Conservation (phyloP, 2,329 filamentous ascomycete species). For the Alternaria brassicicola region DNA sequence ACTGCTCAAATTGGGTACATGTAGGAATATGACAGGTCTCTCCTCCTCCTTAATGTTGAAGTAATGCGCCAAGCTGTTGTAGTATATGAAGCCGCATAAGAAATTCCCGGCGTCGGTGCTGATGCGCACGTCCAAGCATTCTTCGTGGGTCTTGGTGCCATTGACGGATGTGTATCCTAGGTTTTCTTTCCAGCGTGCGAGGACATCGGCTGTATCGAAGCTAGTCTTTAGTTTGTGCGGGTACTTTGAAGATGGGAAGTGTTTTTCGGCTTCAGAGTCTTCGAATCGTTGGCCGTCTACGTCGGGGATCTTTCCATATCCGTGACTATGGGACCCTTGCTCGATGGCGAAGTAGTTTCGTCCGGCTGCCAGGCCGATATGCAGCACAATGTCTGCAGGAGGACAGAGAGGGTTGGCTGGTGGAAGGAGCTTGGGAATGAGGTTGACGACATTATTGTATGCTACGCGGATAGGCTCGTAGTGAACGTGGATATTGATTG, state of each 20-base stretch:
- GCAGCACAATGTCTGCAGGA: constrained; percentile 42
- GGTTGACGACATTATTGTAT: constrained; percentile 36
- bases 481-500: constrained; percentile 46
- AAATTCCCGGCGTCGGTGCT: constrained; percentile 46
- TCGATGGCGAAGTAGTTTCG: constrained; percentile 47
- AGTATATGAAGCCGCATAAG: constrained; percentile 48
- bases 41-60: constrained; percentile 26
- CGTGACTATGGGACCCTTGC: constrained; percentile 33
- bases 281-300: constrained; percentile 41
- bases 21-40: constrained; percentile 44
- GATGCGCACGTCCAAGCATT: constrained; percentile 33
- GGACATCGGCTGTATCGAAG: constrained; percentile 43
- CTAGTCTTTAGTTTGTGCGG: constrained; percentile 36
- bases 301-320: constrained; percentile 42
- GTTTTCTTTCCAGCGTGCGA: constrained; percentile 35
- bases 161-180: constrained; percentile 15
- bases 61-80: constrained; percentile 42
- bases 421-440: constrained; percentile 39
- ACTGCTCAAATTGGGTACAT: constrained; percentile 43
- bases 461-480: constrained; percentile 45
- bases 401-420: constrained; percentile 26
- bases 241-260: constrained; percentile 26
- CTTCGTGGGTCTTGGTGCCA: not conserved
- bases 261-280: constrained; percentile 21
- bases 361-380: constrained; percentile 48